Percentiles rank a stretch among this genome's conserved stretches.
These are phyloP conservation scores for Paxillus ammoniavirescens DNA, from an alignment of 768 basidiomycete genomes.

Conservation along the genomic window DNA sequence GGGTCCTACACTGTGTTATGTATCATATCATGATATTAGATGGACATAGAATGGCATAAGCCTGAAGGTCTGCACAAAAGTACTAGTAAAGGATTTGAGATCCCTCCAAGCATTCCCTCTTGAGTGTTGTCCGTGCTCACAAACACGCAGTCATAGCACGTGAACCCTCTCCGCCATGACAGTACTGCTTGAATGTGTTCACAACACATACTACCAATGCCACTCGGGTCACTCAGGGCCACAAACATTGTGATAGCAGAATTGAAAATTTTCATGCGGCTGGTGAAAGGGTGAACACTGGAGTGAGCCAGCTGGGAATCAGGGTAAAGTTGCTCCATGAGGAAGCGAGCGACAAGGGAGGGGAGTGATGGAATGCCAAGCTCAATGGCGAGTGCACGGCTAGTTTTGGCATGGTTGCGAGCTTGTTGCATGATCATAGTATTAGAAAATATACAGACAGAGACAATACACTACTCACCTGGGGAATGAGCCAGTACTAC, in stretches of 20 bases:
- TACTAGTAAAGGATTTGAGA: no score
- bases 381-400: neutral
- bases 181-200: no score
- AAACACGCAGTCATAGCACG: no score
- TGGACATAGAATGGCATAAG: no score
- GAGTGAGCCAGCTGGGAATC: neutral
- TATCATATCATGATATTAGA: no score
- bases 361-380: neutral
- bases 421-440: neutral
- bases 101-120: neutral
- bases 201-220: neutral
- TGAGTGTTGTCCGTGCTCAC: no score
- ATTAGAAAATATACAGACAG: neutral
- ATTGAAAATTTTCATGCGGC: neutral
- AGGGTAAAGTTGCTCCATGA: neutral
- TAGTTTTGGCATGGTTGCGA: neutral
- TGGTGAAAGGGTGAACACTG: neutral
- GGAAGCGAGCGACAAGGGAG: constrained; percentile 2
- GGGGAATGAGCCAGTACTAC: neutral
- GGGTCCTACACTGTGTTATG: no score
- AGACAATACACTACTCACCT: neutral
- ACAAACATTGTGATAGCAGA: neutral
- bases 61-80: no score
- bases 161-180: neutral
- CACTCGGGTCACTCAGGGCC: neutral